phyloP scores from a whole-genome alignment of 2,329 filamentous ascomycete species.

The Plectosphaerella cucumerina region DNA sequence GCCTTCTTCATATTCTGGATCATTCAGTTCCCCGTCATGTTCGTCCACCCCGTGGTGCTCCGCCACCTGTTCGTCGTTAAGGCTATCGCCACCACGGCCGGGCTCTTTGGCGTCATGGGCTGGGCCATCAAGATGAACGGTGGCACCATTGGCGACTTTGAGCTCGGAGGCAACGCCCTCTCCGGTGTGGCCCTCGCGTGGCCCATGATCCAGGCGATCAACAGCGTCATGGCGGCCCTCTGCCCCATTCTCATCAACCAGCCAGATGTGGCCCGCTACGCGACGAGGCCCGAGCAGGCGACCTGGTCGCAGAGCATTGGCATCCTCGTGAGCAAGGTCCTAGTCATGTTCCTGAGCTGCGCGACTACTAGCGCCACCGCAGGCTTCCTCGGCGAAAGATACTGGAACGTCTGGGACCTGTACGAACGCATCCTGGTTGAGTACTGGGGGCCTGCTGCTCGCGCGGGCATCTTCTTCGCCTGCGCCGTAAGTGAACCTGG shows the following conservation, averaged over 20 bases:
- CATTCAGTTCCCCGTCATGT: slow-evolving; percentile 41
- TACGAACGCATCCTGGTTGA: slow-evolving; percentile 31
- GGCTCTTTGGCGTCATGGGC: slow-evolving; percentile 27
- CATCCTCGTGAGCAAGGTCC: slow-evolving; percentile 29
- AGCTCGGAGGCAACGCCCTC: slow-evolving; percentile 7
- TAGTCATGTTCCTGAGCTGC: slow-evolving; percentile 35
- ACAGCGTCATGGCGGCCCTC: slow-evolving; percentile 33
- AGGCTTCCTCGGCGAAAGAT: slow-evolving; percentile 26
- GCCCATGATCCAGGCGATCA: slow-evolving; percentile 35
- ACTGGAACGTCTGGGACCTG: slow-evolving; percentile 43
- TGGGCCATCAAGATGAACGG: slow-evolving; percentile 49
- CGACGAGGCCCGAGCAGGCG: slow-evolving; percentile 15
- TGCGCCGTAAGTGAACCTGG: slow-evolving; percentile 14
- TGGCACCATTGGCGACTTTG: slow-evolving; percentile 18
- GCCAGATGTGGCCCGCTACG: slow-evolving; percentile 35
- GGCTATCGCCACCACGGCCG: slow-evolving; percentile 39
- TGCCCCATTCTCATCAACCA: slow-evolving; percentile 30
- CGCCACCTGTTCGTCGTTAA: slow-evolving; percentile 41
- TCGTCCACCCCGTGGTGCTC: slow-evolving; percentile 45
- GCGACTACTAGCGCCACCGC: slow-evolving; percentile 30
- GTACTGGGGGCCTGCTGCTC: slow-evolving; percentile 29
- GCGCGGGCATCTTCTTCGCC: slow-evolving; percentile 34
- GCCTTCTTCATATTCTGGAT: slow-evolving; percentile 54
- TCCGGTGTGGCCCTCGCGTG: slow-evolving; percentile 23
- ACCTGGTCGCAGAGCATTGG: slow-evolving; percentile 25